phyloP scores from a whole-genome alignment of 257 asterid species.

The Capsicum chinense region DNA sequence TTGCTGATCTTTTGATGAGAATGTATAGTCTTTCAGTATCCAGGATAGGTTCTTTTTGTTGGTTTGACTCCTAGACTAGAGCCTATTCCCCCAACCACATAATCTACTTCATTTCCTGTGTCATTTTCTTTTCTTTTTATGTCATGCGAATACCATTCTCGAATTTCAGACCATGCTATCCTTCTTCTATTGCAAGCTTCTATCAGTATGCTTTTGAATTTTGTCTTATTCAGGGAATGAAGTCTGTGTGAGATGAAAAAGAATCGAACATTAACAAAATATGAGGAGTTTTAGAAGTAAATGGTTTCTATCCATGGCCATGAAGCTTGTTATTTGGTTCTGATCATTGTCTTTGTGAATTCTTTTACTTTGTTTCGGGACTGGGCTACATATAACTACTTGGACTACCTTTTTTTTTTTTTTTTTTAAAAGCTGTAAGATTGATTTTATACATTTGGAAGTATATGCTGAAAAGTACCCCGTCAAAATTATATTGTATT shows the following conservation, averaged over 20 bases:
- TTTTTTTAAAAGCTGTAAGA: background rate
- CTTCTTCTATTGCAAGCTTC: conserved; percentile 12
- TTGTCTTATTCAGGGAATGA: background rate
- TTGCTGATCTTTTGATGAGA: conserved; percentile 30
- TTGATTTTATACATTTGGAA: conserved; percentile 19
- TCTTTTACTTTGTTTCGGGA: background rate
- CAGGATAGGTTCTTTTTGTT: background rate
- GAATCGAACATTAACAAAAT: background rate
- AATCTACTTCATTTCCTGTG: background rate
- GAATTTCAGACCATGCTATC: background rate
- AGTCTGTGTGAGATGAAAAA: conserved; percentile 6
- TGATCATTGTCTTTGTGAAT: background rate
- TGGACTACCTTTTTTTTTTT: background rate
- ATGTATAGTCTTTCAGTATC: background rate
- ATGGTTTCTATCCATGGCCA: background rate
- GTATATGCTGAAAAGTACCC: background rate
- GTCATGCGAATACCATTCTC: background rate
- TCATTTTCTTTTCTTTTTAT: background rate
- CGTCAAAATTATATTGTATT: background rate
- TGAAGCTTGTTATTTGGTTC: background rate
- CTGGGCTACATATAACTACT: background rate
- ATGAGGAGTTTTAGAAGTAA: background rate
- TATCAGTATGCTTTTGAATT: background rate
- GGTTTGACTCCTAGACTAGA: conserved; percentile 6
- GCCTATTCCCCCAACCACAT: conserved; percentile 4